These are phyloP conservation scores for Sporothrix schenckii DNA, from an alignment of 2,329 filamentous ascomycete species.

Conservation along the genomic window DNA sequence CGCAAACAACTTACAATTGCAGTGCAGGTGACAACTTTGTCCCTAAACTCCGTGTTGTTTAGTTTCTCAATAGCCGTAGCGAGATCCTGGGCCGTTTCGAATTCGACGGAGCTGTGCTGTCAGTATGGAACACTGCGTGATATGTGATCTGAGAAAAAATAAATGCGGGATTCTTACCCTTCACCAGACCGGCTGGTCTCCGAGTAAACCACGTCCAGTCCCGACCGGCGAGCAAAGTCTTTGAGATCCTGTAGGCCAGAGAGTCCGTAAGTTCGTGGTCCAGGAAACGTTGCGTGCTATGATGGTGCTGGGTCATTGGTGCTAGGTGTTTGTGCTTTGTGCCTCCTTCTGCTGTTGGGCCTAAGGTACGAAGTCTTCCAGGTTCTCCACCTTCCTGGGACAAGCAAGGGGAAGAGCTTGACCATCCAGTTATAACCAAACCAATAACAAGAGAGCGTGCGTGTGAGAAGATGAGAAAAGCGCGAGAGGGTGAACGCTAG, in stretches of 20 bases:
- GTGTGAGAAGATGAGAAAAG: too few species aligned
- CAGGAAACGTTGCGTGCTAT: slow-evolving; percentile 44
- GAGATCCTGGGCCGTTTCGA: slow-evolving; percentile 88
- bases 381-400: slow-evolving; percentile 4
- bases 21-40: slow-evolving; percentile 78
- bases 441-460: background rate
- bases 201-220: slow-evolving; percentile 96
- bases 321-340: background rate
- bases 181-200: slow-evolving; percentile 92
- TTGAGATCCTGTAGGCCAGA: slow-evolving; percentile 92
- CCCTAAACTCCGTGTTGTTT: slow-evolving; percentile 91
- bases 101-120: slow-evolving; percentile 82
- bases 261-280: slow-evolving; percentile 72
- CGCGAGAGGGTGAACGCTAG: background rate
- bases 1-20: slow-evolving; percentile 70
- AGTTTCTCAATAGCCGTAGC: slow-evolving; percentile 93
- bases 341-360: background rate
- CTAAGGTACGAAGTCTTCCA: slow-evolving; percentile 21
- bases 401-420: slow-evolving; percentile 19
- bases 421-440: slow-evolving; percentile 26
- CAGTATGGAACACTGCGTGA: background rate
- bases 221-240: slow-evolving; percentile 97
- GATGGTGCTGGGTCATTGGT: background rate
- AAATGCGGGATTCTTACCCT: slow-evolving; percentile 66
- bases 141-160: background rate